Evolutionary conservation across 2,329 filamentous ascomycete species (phyloP).

Genomic region (Sporothrix euskadiensis): DNA sequence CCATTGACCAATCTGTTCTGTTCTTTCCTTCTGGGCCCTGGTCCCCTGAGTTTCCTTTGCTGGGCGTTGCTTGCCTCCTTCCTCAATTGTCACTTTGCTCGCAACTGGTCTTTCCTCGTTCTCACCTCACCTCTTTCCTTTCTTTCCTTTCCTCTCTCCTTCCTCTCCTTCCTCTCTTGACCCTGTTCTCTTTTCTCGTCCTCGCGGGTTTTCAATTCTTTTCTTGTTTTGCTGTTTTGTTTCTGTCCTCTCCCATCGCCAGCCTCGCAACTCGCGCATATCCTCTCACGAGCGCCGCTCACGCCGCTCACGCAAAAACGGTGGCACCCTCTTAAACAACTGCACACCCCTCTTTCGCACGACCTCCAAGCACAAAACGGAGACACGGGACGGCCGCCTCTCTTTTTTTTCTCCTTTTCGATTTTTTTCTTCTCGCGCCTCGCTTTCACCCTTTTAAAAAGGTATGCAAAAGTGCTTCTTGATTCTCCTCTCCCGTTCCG

Average conservation of each 20-base stretch:
- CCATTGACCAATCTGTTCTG: constrained; percentile 27
- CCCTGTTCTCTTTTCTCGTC: neutral
- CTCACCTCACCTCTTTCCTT: neutral
- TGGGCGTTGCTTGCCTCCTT: constrained; percentile 4
- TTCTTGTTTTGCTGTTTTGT: neutral
- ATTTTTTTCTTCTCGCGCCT: neutral
- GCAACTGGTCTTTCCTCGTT: neutral
- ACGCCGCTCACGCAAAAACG: neutral
- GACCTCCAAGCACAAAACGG: neutral
- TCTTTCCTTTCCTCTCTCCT: constrained; percentile 1
- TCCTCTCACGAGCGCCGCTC: neutral
- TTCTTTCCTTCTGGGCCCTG: constrained; percentile 23
- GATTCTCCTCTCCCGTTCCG: neutral
- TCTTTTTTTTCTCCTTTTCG: neutral
- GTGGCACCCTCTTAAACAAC: neutral
- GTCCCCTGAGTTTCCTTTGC: constrained; percentile 14
- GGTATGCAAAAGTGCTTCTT: constrained; percentile 12
- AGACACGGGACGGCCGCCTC: constrained; percentile 2
- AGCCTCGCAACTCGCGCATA: constrained; percentile 12
- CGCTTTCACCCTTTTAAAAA: neutral
- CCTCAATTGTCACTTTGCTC: constrained; percentile 20
- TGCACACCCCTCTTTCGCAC: constrained; percentile 8
- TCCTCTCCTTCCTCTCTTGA: neutral
- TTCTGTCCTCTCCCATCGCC: neutral
- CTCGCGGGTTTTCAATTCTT: neutral